phyloP scores from a whole-genome alignment of 345 rosid genomes.

The Schrenkiella parvula region DNA sequence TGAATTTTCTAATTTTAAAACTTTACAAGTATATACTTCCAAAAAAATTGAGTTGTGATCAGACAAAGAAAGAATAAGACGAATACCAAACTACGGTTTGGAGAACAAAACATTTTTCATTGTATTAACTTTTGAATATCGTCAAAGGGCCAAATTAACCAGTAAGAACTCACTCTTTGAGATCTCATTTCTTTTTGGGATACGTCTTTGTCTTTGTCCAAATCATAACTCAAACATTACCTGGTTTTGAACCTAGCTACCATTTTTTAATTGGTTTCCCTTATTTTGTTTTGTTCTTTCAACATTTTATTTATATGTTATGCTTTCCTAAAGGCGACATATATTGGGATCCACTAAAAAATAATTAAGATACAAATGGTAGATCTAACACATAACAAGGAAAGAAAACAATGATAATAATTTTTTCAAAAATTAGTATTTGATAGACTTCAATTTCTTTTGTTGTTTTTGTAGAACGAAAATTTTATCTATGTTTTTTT shows the following conservation, averaged over 20 bases:
- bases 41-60: conserved; percentile 18
- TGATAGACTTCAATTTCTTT: background rate
- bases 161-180: conserved; percentile 25
- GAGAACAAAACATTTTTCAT: conserved; percentile 7
- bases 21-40: conserved; percentile 2
- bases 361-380: conserved; percentile 13
- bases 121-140: conserved; percentile 23
- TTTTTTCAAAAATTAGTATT: background rate
- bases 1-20: background rate
- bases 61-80: conserved; percentile 26
- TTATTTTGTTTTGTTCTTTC: conserved; percentile 1
- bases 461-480: background rate
- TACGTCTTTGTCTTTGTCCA: conserved; percentile 23
- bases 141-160: conserved; percentile 27
- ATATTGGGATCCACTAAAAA: conserved; percentile 9
- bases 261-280: conserved; percentile 1
- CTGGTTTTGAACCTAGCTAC: conserved; percentile 25
- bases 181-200: conserved; percentile 17
- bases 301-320: background rate
- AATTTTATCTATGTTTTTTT: no score
- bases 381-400: background rate
- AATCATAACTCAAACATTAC: conserved; percentile 19
- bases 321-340: conserved; percentile 17
- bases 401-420: background rate
- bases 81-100: conserved; percentile 14